Evolutionary conservation across 2,329 filamentous ascomycete species (phyloP).

Genomic region (Apiospora saccharicola): DNA sequence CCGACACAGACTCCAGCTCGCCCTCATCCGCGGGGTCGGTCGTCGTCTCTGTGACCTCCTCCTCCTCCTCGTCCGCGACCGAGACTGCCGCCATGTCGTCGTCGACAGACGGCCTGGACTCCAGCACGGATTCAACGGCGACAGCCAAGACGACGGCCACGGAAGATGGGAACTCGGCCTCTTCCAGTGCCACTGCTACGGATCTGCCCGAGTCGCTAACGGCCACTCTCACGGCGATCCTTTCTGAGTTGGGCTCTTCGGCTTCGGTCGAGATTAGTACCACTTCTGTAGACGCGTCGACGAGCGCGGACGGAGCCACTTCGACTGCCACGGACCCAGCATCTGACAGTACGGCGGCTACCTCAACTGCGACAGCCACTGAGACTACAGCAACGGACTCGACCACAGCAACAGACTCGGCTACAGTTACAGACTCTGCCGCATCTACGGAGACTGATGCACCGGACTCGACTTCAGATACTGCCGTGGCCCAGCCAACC

Average conservation of each 20-base stretch:
- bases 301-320: neutral
- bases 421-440: too few relatives aligned
- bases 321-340: too few relatives aligned
- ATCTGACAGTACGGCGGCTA: too few relatives aligned
- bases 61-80: neutral
- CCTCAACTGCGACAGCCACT: too few relatives aligned
- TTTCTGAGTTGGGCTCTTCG: neutral
- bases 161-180: too few relatives aligned
- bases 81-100: neutral
- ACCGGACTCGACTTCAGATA: neutral
- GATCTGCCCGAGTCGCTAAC: neutral
- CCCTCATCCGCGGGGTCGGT: too few relatives aligned
- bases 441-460: neutral
- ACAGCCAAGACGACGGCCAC: neutral
- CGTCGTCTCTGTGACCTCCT: neutral
- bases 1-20: too few relatives aligned
- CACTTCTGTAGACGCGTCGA: neutral
- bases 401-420: too few relatives aligned
- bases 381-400: too few relatives aligned
- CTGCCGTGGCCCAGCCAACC: too few relatives aligned
- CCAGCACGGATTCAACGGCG: neutral
- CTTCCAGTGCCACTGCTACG: neutral
- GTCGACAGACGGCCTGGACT: neutral
- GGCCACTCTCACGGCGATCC: neutral
- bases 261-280: neutral